Base-by-base conservation (phyloP, 192 early-diverging fungal genomes). In the Coemansia sp. region DNA sequence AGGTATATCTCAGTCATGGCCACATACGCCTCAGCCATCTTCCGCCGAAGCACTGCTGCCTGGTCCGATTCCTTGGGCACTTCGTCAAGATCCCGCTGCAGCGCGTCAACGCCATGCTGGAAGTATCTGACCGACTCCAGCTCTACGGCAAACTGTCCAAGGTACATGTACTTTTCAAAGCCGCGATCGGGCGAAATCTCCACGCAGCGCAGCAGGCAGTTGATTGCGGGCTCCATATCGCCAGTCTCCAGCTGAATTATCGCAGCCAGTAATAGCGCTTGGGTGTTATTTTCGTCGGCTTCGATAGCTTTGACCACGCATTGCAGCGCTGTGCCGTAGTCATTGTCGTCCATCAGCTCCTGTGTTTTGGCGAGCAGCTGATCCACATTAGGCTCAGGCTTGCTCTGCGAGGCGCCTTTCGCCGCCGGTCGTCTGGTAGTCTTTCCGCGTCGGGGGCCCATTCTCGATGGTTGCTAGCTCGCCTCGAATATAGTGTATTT, bases 1-100 rank as follows among this genome's bases (percentile, higher is more conserved):
- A 99, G 83, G 68, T 93, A 99, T 17, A 97, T 92, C 64, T 99
- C 97, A 2, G 90, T 84, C 84, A 99, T 93, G 30, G 93, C 89
- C 70, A 91, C 94, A 19, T 94, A 81, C 10, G 93, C 94, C 36
- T 82, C 80, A 0, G 92, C 83, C 50, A 91, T 85, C 60, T 94
- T 92, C 22, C 75, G 60, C 15, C 59, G 62, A 3, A 92, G 50
- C 4, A 56, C 56, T 12, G 54, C 64, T 25, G 74, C 79, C 21
- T 82, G 69, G 6, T 34, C 64, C 19, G 52, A 53, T 10, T 62
- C 39, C 22, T 15, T 21, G 4, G 66, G 51, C 40, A 74, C 41
- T 22, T 70, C 54, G 10, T 70, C 56, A 14, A 79, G 55, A 47
- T 87, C 85, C 12, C 58, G 54, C 30, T 76, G 62, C 81, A 91